Base-by-base conservation (phyloP, 2,329 filamentous ascomycete species). In the Aspergillus piperis region DNA sequence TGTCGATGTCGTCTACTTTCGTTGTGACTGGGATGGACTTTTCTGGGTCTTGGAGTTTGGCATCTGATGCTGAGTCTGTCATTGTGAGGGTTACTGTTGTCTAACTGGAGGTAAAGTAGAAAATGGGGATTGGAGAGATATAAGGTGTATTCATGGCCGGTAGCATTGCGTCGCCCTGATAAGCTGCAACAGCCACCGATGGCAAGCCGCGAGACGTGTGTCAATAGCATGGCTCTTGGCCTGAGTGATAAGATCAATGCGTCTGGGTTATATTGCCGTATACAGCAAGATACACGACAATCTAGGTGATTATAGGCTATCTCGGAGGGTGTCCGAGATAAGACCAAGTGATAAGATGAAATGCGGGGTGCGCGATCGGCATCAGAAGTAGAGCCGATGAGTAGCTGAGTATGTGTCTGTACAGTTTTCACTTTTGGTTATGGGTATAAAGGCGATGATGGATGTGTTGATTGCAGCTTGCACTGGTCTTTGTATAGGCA, bases 1-100 rank as follows among this genome's bases (percentile, higher is more conserved):
- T 17, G 53, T 70, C 66, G 1, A 69, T 42, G 38, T 71, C 69
- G 8, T 54, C 57, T 8, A 32, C 30, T 39, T 52, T 52, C 2
- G 50, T 38, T 4, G 25, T 23, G 13, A 38, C 7, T 3, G 30
- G 19, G 23, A 38, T 8, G 30, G 21, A 15, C 11, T 52, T 39
- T 10, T 39, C 50, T 38, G 19, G 30, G 19, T 52, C 50, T n/a
- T n/a, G 17, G 3, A 8, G 27, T 0, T 52, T 52, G n/a, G 2
- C 23, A 10, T 52, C 2, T 13, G 6, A 32, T n/a, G 8, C 5
- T 5, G 7, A 2, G 2, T 11, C 17, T 13, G 30, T 23, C 50
- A 39, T 52, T 39, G 15, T 5, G 19, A 32, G 15, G 25, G 7
- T 3, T 8, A 8, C 7, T 8, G 7, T 27, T 27, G 7, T 8